These are phyloP conservation scores for Coelastrella sp. DNA, from an alignment of 139 green algal species.

Conservation along the genomic window DNA sequence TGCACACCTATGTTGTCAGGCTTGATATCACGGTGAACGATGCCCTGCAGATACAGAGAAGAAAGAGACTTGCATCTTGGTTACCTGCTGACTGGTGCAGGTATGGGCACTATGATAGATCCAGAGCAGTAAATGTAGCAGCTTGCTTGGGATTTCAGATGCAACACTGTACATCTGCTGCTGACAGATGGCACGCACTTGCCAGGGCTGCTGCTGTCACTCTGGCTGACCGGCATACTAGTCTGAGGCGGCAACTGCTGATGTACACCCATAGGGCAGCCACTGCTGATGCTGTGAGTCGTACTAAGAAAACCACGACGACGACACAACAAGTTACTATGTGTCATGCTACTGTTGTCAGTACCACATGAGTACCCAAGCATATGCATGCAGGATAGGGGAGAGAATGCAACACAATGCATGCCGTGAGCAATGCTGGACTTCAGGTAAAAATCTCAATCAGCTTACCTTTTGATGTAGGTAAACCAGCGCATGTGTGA, in stretches of 20 bases:
- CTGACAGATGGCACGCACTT: neutral
- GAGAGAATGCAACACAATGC: neutral
- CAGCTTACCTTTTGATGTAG: constrained; percentile 32
- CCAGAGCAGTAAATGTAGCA: too few relatives aligned
- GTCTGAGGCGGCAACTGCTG: too few relatives aligned
- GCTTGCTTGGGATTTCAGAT: too few relatives aligned
- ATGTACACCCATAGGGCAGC: too few relatives aligned
- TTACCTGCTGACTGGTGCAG: neutral
- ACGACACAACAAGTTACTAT: too few relatives aligned
- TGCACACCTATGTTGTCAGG: constrained; percentile 59
- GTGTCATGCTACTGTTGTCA: neutral
- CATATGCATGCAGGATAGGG: neutral
- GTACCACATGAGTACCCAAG: neutral
- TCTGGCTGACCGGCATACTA: too few relatives aligned
- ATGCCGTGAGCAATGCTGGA: neutral
- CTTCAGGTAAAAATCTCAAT: too few relatives aligned
- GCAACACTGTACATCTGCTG: neutral
- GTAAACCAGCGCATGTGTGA: constrained; percentile 40
- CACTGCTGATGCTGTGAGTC: too few relatives aligned
- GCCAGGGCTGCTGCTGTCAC: too few relatives aligned
- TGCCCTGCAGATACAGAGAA: constrained; percentile 33
- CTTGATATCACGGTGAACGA: constrained; percentile 64
- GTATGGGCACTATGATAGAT: too few relatives aligned
- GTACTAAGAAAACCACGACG: too few relatives aligned
- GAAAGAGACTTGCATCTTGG: neutral